These are phyloP conservation scores for button mushroom (Agaricus bisporus) DNA, from an alignment of 768 basidiomycete species.

Conservation along the genomic window DNA sequence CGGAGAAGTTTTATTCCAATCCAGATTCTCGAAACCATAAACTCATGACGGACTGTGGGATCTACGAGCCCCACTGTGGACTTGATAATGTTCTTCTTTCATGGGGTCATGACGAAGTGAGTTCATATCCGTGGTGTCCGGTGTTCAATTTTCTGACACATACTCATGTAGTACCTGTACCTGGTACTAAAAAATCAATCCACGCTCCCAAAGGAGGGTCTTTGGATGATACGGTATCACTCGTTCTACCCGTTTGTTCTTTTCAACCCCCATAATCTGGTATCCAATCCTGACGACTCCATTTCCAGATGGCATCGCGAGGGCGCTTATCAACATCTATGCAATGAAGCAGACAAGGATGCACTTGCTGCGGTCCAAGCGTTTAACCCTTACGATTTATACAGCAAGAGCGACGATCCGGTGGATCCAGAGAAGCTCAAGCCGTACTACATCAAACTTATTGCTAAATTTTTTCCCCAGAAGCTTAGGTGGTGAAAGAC, in stretches of 20 bases:
- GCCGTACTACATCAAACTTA: slow-evolving; percentile 80
- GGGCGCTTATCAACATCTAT: slow-evolving; percentile 75
- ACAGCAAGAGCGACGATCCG: slow-evolving; percentile 79
- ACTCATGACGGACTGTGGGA: slow-evolving; percentile 67
- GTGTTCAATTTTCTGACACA: slow-evolving; percentile 2
- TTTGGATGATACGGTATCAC: slow-evolving; percentile 93
- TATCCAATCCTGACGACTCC: not conserved
- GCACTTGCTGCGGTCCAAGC: slow-evolving; percentile 70
- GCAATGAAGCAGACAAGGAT: slow-evolving; percentile 60
- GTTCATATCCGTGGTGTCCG: slow-evolving; percentile 2
- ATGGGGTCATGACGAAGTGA: slow-evolving; percentile 89
- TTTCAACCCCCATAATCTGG: not conserved
- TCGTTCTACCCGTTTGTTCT: slow-evolving; percentile 70
- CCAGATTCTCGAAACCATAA: slow-evolving; percentile 60
- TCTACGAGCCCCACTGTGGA: slow-evolving; percentile 75
- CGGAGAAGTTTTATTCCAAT: slow-evolving; percentile 67
- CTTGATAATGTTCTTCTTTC: slow-evolving; percentile 84
- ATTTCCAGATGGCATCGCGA: slow-evolving; percentile 70
- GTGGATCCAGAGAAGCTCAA: slow-evolving; percentile 56
- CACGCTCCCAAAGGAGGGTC: slow-evolving; percentile 69
- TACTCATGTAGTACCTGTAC: slow-evolving; percentile 65
- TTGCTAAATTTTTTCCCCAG: slow-evolving; percentile 80
- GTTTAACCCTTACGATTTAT: slow-evolving; percentile 94
- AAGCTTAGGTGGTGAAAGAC: slow-evolving; percentile 67
- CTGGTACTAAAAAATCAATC: slow-evolving; percentile 80